phyloP scores from a whole-genome alignment of 306 rosid genomes.

The Astragalus membranaceus region DNA sequence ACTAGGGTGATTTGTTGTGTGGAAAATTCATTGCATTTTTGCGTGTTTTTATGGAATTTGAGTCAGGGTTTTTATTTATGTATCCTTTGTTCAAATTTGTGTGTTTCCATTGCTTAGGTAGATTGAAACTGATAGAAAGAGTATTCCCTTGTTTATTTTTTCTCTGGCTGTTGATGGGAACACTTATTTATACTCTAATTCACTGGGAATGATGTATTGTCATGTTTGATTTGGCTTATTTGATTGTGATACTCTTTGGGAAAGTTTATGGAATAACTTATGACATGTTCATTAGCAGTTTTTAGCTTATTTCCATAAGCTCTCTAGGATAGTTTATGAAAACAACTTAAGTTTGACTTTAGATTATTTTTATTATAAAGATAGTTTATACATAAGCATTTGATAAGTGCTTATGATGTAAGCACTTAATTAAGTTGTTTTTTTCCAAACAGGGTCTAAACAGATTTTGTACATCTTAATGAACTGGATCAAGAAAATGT shows the following conservation, averaged over 20 bases:
- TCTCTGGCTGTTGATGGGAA: background rate
- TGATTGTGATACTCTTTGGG: too few species aligned
- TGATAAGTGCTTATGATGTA: too few species aligned
- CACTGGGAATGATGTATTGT: background rate
- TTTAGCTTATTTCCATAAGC: too few species aligned
- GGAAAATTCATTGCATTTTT: conserved; percentile 16
- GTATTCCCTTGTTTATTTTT: background rate
- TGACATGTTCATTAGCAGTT: too few species aligned
- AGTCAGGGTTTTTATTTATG: background rate
- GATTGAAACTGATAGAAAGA: background rate
- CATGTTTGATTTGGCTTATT: too few species aligned
- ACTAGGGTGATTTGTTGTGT: background rate
- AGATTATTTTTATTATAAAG: too few species aligned
- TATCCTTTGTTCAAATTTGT: background rate
- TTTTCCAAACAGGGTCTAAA: too few species aligned
- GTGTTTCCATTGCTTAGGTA: background rate
- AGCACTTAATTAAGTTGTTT: too few species aligned
- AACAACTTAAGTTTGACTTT: too few species aligned
- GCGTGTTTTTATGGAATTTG: background rate
- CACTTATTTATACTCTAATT: background rate
- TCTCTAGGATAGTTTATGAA: too few species aligned
- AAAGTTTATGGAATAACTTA: too few species aligned
- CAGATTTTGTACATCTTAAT: background rate
- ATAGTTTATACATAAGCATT: too few species aligned
- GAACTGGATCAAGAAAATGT: background rate